Percentiles rank a stretch among this genome's conserved stretches.
Conservation (phyloP, 441 rosid genomes). For the Erodium chrysanthum region DNA sequence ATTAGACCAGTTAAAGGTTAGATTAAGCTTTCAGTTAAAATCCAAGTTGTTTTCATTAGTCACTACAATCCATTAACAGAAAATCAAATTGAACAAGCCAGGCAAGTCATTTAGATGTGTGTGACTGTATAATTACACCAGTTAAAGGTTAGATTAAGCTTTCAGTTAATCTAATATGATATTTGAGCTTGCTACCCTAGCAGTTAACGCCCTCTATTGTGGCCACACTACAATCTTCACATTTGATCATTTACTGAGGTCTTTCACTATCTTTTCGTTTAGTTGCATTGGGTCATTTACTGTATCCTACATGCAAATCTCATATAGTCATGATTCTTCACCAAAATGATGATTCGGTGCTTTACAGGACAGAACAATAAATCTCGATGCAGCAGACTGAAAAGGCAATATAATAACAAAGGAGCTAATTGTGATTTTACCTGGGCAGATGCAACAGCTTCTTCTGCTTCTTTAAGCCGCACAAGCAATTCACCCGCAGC, state of each 20-base stretch:
- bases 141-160: background rate
- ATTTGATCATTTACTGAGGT: no score
- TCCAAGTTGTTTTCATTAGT: no score
- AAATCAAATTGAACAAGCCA: background rate
- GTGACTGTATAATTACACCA: background rate
- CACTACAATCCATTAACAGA: background rate
- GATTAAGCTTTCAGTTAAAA: background rate
- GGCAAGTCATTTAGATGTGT: background rate
- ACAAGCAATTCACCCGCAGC: constrained; percentile 95
- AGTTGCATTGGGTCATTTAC: no score
- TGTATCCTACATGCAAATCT: no score
- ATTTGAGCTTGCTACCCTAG: background rate
- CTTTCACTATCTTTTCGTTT: no score
- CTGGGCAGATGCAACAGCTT: constrained; percentile 60
- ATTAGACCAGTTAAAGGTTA: background rate
- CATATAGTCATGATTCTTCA: background rate
- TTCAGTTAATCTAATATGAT: background rate
- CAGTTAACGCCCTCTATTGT: background rate
- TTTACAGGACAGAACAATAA: background rate
- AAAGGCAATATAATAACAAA: constrained; percentile 5
- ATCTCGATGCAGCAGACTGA: background rate
- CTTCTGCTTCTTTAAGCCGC: constrained; percentile 91
- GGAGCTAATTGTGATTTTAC: constrained; percentile 28
- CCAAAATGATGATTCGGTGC: background rate
- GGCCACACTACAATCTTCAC: background rate